A percentile compares a stretch with the other conserved stretches of the same genome.
Conservation (phyloP, 257 asterid species). For the Echites panduratus region DNA sequence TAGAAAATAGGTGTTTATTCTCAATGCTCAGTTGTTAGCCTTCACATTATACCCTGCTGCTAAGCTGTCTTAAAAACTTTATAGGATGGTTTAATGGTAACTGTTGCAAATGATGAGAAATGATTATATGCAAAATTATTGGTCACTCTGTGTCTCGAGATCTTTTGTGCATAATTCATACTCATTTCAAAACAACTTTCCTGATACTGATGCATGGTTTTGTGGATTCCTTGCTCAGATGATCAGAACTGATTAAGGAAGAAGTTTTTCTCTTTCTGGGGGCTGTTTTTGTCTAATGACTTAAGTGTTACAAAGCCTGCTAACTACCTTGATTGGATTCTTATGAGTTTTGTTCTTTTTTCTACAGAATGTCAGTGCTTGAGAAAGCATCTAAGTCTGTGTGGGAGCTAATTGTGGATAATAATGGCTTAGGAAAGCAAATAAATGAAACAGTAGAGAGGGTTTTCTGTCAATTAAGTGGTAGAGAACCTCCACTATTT, state of each 20-base stretch:
- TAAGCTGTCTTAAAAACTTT: background rate
- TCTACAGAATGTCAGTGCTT: slow-evolving; percentile 80
- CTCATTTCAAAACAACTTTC: background rate
- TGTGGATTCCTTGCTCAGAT: background rate
- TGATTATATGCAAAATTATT: background rate
- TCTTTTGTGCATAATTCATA: too few relatives aligned
- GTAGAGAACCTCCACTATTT: slow-evolving; percentile 81
- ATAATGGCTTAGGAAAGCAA: slow-evolving; percentile 82
- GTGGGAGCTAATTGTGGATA: slow-evolving; percentile 92
- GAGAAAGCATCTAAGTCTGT: slow-evolving; percentile 95
- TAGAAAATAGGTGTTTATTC: background rate
- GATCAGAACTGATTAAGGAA: background rate
- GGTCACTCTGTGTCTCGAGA: background rate
- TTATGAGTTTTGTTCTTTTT: slow-evolving; percentile 12
- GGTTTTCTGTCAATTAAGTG: slow-evolving; percentile 86
- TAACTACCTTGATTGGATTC: background rate
- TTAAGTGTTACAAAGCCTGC: background rate
- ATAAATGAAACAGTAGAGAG: slow-evolving; percentile 74
- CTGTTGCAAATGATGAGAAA: background rate
- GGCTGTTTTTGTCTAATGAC: background rate
- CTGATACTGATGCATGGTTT: background rate
- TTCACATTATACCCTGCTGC: background rate
- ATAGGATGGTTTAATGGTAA: background rate
- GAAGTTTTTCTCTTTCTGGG: background rate
- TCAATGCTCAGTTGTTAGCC: background rate